Base-by-base conservation (phyloP, 202 grass and related monocot species). In the Cymbopogon flexuosus region DNA sequence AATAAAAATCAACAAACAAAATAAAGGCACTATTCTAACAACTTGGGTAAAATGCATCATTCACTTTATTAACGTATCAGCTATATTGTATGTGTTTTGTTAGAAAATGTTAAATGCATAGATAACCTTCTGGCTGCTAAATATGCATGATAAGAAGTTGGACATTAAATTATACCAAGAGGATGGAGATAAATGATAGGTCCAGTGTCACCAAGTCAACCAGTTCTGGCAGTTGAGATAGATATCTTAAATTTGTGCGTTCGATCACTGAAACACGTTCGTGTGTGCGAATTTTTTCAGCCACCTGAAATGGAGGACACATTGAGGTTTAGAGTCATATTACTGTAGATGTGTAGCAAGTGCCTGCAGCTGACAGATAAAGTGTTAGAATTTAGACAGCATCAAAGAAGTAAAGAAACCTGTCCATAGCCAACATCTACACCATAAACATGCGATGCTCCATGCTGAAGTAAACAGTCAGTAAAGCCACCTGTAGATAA, bases 341-440 rank as follows among this genome's bases (percentile, higher is more conserved):
- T 85, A 5, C 13, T 71, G 8, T 3, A 77, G 40, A 24, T 33
- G 51, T 39, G 40, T 76, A 76, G 35, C 34, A 68, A 84, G 7
- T 34, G 39, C 1, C 8, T 29, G 37, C 37, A 77, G 30, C 33
- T 78, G 30, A 84, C 11, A 73, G 60, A 76, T 31, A 71, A 59
- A 60, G 4, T 59, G 59, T 65, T 21, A 75, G 19, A 22, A 29
- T 5, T 10, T 68, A 35, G 43, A 83, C 65, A 59, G 62, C 24
- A 70, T 78, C 6, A 60, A 63, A 40, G 58, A 43, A 81, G 34
- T 66, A 81, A 81, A 21, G 31, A 61, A 68, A 98, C 92, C 90
- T 98, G 95, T 82, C 95, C 95, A 64, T 98, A 98, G 56, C 95
- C 92, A 91, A 98, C 95, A 94, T 98, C 90, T 21, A 98, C 90